Conservation (phyloP, 306 rosid genomes). For the Trifolium subterraneum region DNA sequence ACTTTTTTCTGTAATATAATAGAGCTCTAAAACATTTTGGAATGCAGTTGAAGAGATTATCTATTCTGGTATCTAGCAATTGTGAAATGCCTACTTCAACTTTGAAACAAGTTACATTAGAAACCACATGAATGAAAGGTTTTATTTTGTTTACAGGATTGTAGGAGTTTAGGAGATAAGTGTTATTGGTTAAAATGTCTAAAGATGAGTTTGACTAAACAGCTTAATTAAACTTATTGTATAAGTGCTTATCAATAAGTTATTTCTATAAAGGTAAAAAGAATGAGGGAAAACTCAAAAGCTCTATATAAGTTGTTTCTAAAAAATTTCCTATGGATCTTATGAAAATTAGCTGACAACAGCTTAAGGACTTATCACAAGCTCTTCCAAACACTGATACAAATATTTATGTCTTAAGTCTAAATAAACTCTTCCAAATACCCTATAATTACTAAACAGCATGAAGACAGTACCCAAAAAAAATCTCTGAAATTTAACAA, state of each 20-base stretch:
- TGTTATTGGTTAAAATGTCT: not conserved
- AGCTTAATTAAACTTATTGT: not conserved
- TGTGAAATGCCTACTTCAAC: not conserved
- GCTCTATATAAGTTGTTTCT: not conserved
- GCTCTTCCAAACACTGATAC: not conserved
- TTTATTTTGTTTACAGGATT: not conserved
- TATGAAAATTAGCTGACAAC: not conserved
- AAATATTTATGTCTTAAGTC: not conserved
- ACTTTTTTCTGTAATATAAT: too few species aligned
- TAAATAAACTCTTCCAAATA: not conserved
- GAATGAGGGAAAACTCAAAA: not conserved
- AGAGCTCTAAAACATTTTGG: conserved; percentile 1
- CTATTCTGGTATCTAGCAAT: not conserved
- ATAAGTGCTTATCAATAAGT: not conserved
- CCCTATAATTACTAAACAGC: too few species aligned
- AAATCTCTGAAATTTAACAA: too few species aligned
- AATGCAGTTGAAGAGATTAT: conserved; percentile 14
- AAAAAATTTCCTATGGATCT: not conserved
- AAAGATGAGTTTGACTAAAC: not conserved
- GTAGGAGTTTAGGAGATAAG: not conserved
- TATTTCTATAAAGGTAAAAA: not conserved
- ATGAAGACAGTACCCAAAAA: too few species aligned
- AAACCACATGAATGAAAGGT: conserved; percentile 7
- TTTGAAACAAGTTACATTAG: conserved; percentile 10
- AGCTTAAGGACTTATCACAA: not conserved